Evolutionary conservation across 768 basidiomycete genomes (phyloP), one percentile per base, ranked within the genome.

Genomic region (Pulveroboletus sp.): DNA sequence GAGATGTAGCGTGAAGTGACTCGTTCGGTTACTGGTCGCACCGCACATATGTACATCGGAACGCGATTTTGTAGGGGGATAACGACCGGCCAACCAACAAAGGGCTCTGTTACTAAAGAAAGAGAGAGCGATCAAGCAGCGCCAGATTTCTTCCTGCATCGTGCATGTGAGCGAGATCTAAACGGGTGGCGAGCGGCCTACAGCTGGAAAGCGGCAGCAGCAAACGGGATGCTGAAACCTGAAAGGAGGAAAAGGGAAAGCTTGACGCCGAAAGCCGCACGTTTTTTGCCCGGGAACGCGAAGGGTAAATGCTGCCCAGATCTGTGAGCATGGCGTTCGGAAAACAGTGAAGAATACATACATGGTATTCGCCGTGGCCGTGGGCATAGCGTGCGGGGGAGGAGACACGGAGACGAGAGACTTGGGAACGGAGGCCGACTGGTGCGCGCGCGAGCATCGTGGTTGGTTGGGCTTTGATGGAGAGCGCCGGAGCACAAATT

Each of bases 151-250:
- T 68, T 72, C 67, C 81, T 81, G 58, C 10, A 43, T 13, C 7
- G 34, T 17, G 26, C n/a, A 34, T 17, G 29, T 60, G 38, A 58
- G 57, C 13, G 14, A 30, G 29, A 17, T 16, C 3, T 24, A 38
- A 12, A 8, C 16, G 6, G 20, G 14, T 1, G 24, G 27, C 6
- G n/a, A 34, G 32, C 43, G 16, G 72, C 87, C 56, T 57, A 89
- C 87, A 89, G 54, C 66, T 88, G 86, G 61, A 75, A 80, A 32
- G 61, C 65, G 5, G 79, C 71, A 6, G 85, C 86, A 46, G 76
- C 55, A 66, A 89, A 82, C 23, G 87, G 87, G 53, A 89, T 78
- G 49, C 76, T 65, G 65, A 87, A 86, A 12, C 86, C 87, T 12
- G 71, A 51, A 13, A 64, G 41, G 47, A 89, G 73, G 67, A 60